phyloP scores from a whole-genome alignment of 805 yeast species.

The Kuraishia hungarica region DNA sequence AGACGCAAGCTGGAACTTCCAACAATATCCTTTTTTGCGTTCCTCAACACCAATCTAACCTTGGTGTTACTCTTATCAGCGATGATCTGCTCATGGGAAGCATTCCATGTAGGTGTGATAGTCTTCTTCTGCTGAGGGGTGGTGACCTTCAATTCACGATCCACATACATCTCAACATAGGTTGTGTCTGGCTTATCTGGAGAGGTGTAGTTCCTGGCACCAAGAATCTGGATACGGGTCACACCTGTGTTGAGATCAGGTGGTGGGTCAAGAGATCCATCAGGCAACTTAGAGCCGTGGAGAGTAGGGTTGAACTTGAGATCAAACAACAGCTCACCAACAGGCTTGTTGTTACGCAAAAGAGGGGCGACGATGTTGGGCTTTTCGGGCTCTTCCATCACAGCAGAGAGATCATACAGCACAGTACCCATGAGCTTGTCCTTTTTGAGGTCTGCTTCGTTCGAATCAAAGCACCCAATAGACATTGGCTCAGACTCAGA shows the following conservation, averaged over 20 bases:
- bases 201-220: slow-evolving; percentile 47
- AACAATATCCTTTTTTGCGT: slow-evolving; percentile 46
- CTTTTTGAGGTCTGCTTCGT: slow-evolving; percentile 47
- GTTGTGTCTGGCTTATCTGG: slow-evolving; percentile 43
- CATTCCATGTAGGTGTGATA: slow-evolving; percentile 61
- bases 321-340: slow-evolving; percentile 68
- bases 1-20: slow-evolving; percentile 52
- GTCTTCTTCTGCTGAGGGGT: slow-evolving; percentile 53
- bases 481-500: slow-evolving; percentile 78
- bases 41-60: slow-evolving; percentile 58
- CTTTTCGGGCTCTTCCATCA: slow-evolving; percentile 45
- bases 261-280: slow-evolving; percentile 77
- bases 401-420: slow-evolving; percentile 61
- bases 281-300: slow-evolving; percentile 51
- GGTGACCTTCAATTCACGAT: slow-evolving; percentile 48
- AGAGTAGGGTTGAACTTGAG: slow-evolving; percentile 72
- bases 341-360: slow-evolving; percentile 73
- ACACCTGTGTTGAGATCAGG: slow-evolving; percentile 95
- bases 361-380: slow-evolving; percentile 45
- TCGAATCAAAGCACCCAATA: slow-evolving; percentile 66
- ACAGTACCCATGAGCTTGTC: slow-evolving; percentile 77
- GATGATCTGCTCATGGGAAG: slow-evolving; percentile 51
- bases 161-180: slow-evolving; percentile 63
- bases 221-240: slow-evolving; percentile 55
- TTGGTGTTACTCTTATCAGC: slow-evolving; percentile 63